These are phyloP conservation scores for Globisporangium cederbergense DNA, from an alignment of 352 stramenopile genomes.

Conservation along the genomic window DNA sequence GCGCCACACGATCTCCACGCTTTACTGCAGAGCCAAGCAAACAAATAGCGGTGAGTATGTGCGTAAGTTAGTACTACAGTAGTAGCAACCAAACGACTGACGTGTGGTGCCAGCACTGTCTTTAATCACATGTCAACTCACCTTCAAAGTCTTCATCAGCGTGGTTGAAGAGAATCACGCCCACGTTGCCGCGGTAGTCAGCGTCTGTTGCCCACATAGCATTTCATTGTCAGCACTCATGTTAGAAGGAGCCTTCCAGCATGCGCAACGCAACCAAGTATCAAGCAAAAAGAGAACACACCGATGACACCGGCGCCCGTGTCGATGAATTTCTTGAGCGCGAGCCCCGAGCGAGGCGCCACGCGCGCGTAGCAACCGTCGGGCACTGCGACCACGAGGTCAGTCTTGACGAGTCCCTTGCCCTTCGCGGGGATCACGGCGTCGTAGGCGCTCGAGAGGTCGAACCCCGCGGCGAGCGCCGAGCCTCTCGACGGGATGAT, in stretches of 20 bases:
- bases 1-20: conserved; percentile 95
- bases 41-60: too few relatives aligned
- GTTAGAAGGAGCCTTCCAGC: neutral
- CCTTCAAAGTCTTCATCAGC: conserved; percentile 89
- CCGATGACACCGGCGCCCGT: conserved; percentile 96
- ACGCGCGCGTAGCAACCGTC: conserved; percentile 91
- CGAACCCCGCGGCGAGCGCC: conserved; percentile 71
- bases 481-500: conserved; percentile 80
- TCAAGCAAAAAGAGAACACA: conserved; percentile 12
- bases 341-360: conserved; percentile 91
- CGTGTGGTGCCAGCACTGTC: too few relatives aligned
- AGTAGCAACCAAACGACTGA: neutral
- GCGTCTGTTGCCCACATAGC: conserved; percentile 58
- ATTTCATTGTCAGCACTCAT: neutral
- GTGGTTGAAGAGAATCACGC: conserved; percentile 99
- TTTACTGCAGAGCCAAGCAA: conserved; percentile 52
- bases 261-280: neutral
- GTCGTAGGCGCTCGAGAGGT: conserved; percentile 85
- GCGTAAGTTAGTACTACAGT: neutral
- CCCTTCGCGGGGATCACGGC: conserved; percentile 87
- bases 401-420: conserved; percentile 96
- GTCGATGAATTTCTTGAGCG: conserved; percentile 98
- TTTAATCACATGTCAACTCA: conserved; percentile 5
- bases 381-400: conserved; percentile 94
- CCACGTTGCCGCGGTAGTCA: conserved; percentile 97